phyloP scores from a whole-genome alignment of 2,329 filamentous ascomycete genomes.

The Neurospora sp. region DNA sequence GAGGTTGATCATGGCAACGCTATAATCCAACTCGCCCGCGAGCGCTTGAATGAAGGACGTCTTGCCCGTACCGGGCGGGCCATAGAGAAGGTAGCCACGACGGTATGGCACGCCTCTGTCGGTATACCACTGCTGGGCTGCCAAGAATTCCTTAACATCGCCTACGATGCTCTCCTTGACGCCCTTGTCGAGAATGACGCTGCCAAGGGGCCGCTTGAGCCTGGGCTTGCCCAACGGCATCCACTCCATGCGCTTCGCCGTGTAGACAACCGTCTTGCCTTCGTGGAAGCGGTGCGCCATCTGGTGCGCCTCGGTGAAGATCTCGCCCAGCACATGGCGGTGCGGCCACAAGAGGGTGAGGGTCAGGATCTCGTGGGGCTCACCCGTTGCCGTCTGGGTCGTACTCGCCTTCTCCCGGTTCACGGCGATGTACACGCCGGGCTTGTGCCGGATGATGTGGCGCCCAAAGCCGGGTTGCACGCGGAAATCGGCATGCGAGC shows the following conservation, averaged over 20 bases:
- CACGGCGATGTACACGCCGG: constrained; percentile 75
- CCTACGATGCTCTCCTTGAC: constrained; percentile 71
- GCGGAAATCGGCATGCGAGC: constrained; percentile 69
- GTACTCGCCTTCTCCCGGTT: constrained; percentile 78
- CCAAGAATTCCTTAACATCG: constrained; percentile 76
- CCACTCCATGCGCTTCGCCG: constrained; percentile 78
- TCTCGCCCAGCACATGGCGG: constrained; percentile 77
- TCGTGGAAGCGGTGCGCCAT: constrained; percentile 72
- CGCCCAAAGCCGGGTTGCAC: constrained; percentile 85
- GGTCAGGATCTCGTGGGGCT: constrained; percentile 89
- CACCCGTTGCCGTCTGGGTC: constrained; percentile 69
- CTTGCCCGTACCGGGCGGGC: constrained; percentile 84
- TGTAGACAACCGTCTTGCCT: constrained; percentile 89
- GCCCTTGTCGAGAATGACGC: constrained; percentile 76
- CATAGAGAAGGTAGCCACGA: constrained; percentile 79
- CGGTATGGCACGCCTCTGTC: constrained; percentile 93
- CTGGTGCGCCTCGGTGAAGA: constrained; percentile 78
- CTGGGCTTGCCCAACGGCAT: constrained; percentile 72
- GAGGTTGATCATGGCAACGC: constrained; percentile 85
- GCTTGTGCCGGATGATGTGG: constrained; percentile 75
- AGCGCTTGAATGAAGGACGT: constrained; percentile 94
- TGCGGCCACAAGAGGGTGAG: constrained; percentile 86
- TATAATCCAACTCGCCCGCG: constrained; percentile 85
- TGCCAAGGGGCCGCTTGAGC: constrained; percentile 76
- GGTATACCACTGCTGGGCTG: constrained; percentile 75